Percentiles rank a stretch among this genome's conserved stretches.
Conservation (phyloP, 371 early-diverging fungal genomes). For the Catenaria anguillulae region DNA sequence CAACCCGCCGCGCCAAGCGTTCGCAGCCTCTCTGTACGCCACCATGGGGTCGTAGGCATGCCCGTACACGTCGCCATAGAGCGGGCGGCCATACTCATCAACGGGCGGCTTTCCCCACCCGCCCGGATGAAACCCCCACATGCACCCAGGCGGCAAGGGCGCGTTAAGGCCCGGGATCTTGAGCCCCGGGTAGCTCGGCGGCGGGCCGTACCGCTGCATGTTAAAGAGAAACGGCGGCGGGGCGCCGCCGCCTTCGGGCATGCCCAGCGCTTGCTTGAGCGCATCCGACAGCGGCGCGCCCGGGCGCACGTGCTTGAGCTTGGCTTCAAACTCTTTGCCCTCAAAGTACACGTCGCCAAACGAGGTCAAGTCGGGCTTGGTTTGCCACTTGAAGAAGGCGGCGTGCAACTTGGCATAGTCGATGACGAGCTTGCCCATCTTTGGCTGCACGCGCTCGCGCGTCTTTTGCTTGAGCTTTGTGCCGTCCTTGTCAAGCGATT, state of each 20-base stretch:
- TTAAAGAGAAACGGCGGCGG: conserved; percentile 98
- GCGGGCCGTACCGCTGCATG: conserved; percentile 97
- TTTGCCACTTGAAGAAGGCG: conserved; percentile 92
- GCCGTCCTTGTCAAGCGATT: conserved; percentile 66
- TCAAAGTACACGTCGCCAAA: conserved; percentile 93
- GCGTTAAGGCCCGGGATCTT: conserved; percentile 93
- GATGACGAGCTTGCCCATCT: conserved; percentile 88
- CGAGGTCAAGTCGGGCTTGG: conserved; percentile 61
- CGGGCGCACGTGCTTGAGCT: conserved; percentile 72
- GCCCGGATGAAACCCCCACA: conserved; percentile 97
- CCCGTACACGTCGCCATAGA: conserved; percentile 95
- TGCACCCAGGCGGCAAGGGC: conserved; percentile 94
- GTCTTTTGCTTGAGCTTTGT: conserved; percentile 66
- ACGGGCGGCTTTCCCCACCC: conserved; percentile 98
- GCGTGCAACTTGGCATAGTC: conserved; percentile 94
- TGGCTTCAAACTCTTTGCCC: conserved; percentile 90
- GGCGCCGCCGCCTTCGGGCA: conserved; percentile 59
- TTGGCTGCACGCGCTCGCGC: conserved; percentile 76
- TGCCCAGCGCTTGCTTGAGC: conserved; percentile 69
- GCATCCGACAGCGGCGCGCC: conserved; percentile 69
- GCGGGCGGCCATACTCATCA: conserved; percentile 57
- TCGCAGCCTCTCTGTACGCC: conserved; percentile 19
- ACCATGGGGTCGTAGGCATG: conserved; percentile 27
- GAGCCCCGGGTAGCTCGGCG: conserved; percentile 85
- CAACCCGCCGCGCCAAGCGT: conserved; percentile 32